Base-by-base conservation (phyloP, 495 filamentous ascomycete species). In the Physcia stellaris region DNA sequence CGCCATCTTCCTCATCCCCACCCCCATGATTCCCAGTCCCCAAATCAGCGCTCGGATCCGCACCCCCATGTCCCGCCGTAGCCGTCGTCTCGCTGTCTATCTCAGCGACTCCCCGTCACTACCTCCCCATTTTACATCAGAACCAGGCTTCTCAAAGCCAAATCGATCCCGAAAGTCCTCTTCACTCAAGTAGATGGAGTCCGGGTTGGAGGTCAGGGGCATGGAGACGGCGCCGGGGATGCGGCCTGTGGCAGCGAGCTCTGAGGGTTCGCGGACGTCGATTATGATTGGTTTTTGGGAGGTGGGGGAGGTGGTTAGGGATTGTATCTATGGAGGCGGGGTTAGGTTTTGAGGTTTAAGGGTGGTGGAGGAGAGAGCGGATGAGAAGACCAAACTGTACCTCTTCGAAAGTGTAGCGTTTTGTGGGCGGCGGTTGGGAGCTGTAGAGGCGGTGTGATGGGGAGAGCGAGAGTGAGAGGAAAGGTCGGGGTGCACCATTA, bases 201-300 rank as follows among this genome's bases (percentile, higher is more conserved):
- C 86, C 0, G 86, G 80, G 33, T 76, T 66, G 0, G 77, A 79
- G 0, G 65, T 69, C 29, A 98, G 62, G 23, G 90, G 88, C 40
- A 98, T 72, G 63, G 79, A 83, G 36, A 83, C 54, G 0, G 85
- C 80, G 17, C 67, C 66, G 1, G 90, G 88, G 57, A 98, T 94
- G 17, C 68, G 67, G 24, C 86, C 86, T 0, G 75, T 75, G 4
- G 58, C 45, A 23, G 43, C 36, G 24, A 86, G 72, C 59, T 98
- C 90, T 46, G 60, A 47, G 31, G 87, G 85, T 61, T 95, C 88
- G 57, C 90, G 88, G 47, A 83, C 73, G 64, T 98, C 86, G 47
- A 69, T 53, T 17, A 69, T 54, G 48, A n/a, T n/a, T n/a, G n/a
- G n/a, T n/a, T n/a, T n/a, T n/a, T n/a, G n/a, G n/a, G n/a, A n/a